phyloP scores from a whole-genome alignment of 148 eudicot genomes.

The Persicaria tinctoria region DNA sequence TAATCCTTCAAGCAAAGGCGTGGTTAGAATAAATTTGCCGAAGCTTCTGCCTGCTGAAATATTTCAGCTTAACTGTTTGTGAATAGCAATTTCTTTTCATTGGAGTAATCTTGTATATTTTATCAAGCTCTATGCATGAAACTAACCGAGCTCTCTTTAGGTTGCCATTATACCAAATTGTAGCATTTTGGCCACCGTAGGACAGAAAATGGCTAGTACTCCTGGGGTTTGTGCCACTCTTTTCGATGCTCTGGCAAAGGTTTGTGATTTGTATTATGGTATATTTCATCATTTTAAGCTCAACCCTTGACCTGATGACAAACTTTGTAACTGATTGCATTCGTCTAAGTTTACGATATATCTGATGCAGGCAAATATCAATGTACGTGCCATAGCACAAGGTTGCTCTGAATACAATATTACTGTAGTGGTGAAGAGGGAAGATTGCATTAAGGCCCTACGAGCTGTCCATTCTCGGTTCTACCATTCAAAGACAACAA shows the following conservation, averaged over 20 bases:
- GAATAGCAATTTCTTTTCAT: too few relatives aligned
- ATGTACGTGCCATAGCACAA: slow-evolving; percentile 97
- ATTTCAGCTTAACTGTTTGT: background rate
- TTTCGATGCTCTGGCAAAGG: slow-evolving; percentile 92
- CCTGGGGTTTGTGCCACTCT: slow-evolving; percentile 98
- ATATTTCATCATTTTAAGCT: background rate
- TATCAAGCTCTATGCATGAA: background rate
- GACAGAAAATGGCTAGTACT: slow-evolving; percentile 98
- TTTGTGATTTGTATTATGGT: slow-evolving; percentile 21
- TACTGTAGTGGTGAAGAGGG: slow-evolving; percentile 79
- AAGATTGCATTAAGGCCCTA: slow-evolving; percentile 86
- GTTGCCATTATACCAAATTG: slow-evolving; percentile 80
- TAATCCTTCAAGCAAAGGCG: background rate
- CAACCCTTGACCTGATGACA: background rate
- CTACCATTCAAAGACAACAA: slow-evolving; percentile 85
- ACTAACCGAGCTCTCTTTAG: slow-evolving; percentile 35
- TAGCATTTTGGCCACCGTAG: slow-evolving; percentile 96
- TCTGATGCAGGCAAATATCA: slow-evolving; percentile 80
- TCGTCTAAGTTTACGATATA: background rate
- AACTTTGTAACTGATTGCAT: background rate
- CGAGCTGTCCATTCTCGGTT: slow-evolving; percentile 93
- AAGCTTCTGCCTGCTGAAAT: background rate
- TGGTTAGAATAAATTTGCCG: background rate
- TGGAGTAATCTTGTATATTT: background rate
- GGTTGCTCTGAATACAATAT: slow-evolving; percentile 96